Conservation (phyloP, 371 early-diverging fungal genomes). For the Rhizopus delemar region DNA sequence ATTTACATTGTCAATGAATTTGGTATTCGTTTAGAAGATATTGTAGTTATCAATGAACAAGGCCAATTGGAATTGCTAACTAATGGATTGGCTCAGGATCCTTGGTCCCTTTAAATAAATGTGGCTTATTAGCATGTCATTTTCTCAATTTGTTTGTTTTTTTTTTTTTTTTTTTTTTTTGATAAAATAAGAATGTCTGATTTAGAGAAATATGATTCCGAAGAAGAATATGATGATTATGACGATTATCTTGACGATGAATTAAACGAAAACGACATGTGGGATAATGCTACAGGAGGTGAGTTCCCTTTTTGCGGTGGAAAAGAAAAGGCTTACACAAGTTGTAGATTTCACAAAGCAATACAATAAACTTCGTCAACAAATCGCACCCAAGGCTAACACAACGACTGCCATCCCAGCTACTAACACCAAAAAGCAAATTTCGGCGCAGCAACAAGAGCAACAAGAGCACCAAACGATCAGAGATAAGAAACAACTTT, state of each 20-base stretch:
- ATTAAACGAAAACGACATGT: conserved; percentile 62
- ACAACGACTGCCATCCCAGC: conserved; percentile 31
- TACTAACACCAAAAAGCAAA: conserved; percentile 32
- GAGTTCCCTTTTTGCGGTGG: not conserved
- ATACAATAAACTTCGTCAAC: conserved; percentile 80
- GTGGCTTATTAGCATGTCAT: conserved; percentile 7
- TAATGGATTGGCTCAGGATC: conserved; percentile 47
- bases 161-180: conserved; percentile 6
- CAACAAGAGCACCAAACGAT: conserved; percentile 9
- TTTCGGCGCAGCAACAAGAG: not conserved
- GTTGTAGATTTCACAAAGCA: conserved; percentile 87
- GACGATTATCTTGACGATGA: conserved; percentile 63
- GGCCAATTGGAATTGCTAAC: conserved; percentile 54
- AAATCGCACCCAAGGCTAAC: conserved; percentile 43
- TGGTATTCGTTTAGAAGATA: conserved; percentile 64
- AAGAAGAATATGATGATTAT: conserved; percentile 39
- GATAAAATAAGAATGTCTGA: conserved; percentile 10
- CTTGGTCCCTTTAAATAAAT: conserved; percentile 42
- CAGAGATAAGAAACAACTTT: conserved; percentile 36
- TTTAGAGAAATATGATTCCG: conserved; percentile 2
- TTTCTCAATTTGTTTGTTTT: conserved; percentile 1
- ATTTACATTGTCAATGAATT: conserved; percentile 50
- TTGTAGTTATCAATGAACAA: conserved; percentile 56
- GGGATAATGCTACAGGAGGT: conserved; percentile 61
- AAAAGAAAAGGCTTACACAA: not conserved